A percentile compares a stretch with the other conserved stretches of the same genome.
Conservation (phyloP, 2,329 filamentous ascomycete genomes). For the Emmonsiellopsis sp. region DNA sequence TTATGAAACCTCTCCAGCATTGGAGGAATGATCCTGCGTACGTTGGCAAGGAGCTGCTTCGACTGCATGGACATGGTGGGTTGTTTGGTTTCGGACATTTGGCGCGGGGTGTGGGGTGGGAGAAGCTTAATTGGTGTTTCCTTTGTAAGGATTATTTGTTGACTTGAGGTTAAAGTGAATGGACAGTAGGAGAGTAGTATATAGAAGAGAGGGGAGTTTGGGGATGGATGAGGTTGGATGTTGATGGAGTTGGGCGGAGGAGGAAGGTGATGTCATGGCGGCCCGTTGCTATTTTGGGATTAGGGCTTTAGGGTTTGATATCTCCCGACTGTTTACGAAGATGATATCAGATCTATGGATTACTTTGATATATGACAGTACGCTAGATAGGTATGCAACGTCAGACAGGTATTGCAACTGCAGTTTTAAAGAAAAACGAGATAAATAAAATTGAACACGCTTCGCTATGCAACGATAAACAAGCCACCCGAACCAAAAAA, state of each 20-base stretch:
- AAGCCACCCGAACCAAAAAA: neutral
- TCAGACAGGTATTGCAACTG: no score
- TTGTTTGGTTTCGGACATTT: neutral
- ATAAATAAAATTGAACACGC: neutral
- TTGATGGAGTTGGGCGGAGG: neutral
- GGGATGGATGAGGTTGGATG: no score
- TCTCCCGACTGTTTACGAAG: no score
- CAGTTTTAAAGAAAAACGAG: no score
- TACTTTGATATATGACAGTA: no score
- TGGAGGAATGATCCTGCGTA: constrained; percentile 83
- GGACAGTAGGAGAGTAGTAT: no score
- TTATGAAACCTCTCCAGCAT: constrained; percentile 96
- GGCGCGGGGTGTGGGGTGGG: neutral
- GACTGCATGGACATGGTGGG: constrained; percentile 55
- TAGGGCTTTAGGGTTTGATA: neutral
- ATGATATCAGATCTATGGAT: no score
- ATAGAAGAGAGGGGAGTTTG: no score
- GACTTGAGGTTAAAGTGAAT: no score
- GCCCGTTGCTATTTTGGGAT: neutral
- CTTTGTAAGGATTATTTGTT: no score
- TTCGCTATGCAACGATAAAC: constrained; percentile 1
- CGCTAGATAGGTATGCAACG: no score
- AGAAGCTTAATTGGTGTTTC: neutral
- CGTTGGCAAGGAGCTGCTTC: constrained; percentile 66
- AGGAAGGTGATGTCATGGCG: neutral